These are phyloP conservation scores for Kurtzmaniella quercitrusa DNA, from an alignment of 1,139 yeast genomes.

Conservation along the genomic window DNA sequence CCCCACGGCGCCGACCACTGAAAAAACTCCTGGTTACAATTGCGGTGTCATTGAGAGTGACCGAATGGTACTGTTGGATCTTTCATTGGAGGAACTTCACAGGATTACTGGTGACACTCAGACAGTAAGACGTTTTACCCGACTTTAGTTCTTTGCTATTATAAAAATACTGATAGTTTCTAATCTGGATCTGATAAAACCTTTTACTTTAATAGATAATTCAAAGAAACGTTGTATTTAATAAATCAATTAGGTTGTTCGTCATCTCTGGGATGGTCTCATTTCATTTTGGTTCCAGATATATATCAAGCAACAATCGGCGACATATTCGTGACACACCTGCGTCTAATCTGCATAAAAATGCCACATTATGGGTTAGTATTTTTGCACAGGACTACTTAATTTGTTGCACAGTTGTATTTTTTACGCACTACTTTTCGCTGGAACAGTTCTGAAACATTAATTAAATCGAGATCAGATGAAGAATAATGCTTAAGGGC, in stretches of 20 bases:
- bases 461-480: not conserved
- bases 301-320: too few species aligned
- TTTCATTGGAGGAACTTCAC: slow-evolving; percentile 42
- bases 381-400: too few species aligned
- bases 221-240: too few species aligned
- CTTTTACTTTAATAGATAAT: too few species aligned
- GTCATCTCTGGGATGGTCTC: too few species aligned
- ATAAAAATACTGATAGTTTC: not conserved
- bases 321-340: not conserved
- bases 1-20: slow-evolving; percentile 3
- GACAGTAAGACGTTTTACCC: slow-evolving; percentile 30
- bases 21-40: slow-evolving; percentile 24
- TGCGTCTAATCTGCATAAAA: not conserved
- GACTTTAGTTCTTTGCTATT: slow-evolving; percentile 19
- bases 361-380: too few species aligned
- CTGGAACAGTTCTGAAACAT: not conserved
- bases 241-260: too few species aligned
- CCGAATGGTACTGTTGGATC: slow-evolving; percentile 45
- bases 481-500: not conserved
- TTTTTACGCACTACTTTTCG: not conserved
- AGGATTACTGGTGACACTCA: slow-evolving; percentile 26
- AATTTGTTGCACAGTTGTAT: too few species aligned
- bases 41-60: slow-evolving; percentile 44
- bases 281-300: too few species aligned
- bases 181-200: too few species aligned